Evolutionary conservation across 106 monocot genomes (phyloP).

Genomic region (Allium sativum): DNA sequence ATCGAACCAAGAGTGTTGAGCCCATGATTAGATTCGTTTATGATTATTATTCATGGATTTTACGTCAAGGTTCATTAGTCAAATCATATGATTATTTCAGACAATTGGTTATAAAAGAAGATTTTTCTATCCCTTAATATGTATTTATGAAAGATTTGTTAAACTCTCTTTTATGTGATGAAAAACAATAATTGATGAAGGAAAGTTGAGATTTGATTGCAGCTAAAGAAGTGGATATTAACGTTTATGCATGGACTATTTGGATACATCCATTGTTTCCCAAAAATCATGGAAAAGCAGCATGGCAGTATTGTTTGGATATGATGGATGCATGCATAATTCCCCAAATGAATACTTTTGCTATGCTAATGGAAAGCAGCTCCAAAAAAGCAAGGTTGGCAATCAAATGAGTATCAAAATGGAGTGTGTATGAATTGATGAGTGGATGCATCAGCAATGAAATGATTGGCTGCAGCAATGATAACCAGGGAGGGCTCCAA

Average conservation of each 20-base stretch:
- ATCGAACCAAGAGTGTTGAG: constrained; percentile 52
- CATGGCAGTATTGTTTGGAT: constrained; percentile 72
- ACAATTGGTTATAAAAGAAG: constrained; percentile 67
- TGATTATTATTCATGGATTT: constrained; percentile 64
- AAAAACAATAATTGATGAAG: constrained; percentile 67
- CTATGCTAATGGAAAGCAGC: constrained; percentile 92
- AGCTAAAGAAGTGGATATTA: constrained; percentile 60
- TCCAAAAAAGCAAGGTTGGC: too few species aligned
- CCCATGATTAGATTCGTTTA: constrained; percentile 61
- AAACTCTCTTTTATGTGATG: constrained; percentile 60
- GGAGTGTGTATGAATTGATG: too few species aligned
- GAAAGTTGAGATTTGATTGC: constrained; percentile 64
- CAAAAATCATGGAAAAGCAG: constrained; percentile 66
- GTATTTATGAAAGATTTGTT: constrained; percentile 76
- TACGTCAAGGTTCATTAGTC: constrained; percentile 30
- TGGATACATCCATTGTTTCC: constrained; percentile 89
- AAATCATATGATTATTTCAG: constrained; percentile 69
- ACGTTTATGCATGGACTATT: constrained; percentile 80
- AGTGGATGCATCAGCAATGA: too few species aligned
- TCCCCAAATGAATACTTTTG: constrained; percentile 90
- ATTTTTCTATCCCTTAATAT: constrained; percentile 61
- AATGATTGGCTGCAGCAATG: too few species aligned
- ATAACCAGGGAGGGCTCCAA: too few species aligned
- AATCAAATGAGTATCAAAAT: too few species aligned
- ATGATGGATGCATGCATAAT: constrained; percentile 78